A percentile compares a stretch with the other conserved stretches of the same genome.
Conservation (phyloP, 176 grass and related monocot genomes). For the Triticum turgidum region DNA sequence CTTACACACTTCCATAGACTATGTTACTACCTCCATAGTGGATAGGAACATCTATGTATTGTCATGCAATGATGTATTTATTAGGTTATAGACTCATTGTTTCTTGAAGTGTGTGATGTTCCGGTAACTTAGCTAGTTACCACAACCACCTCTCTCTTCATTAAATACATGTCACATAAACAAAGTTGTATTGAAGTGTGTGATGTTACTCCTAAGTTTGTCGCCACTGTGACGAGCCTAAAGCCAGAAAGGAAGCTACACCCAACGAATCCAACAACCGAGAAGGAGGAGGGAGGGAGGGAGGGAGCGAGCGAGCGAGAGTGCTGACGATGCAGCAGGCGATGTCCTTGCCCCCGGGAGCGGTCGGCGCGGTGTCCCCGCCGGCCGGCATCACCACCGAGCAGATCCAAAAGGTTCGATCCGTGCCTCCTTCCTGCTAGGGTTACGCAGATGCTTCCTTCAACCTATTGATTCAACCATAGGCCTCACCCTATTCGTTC, state of each 20-base stretch:
- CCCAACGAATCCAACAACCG: not conserved
- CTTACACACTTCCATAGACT: too few species aligned
- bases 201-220: too few species aligned
- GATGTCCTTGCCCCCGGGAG: slow-evolving; percentile 48
- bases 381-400: slow-evolving; percentile 78
- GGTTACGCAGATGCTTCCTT: slow-evolving; percentile 19
- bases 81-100: too few species aligned
- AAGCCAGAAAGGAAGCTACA: not conserved
- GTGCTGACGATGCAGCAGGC: slow-evolving; percentile 68
- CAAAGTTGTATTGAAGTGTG: too few species aligned
- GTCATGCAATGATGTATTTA: too few species aligned
- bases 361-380: slow-evolving; percentile 35
- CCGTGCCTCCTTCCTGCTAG: slow-evolving; percentile 10
- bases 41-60: too few species aligned
- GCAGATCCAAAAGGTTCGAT: slow-evolving; percentile 89
- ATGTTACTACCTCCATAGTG: too few species aligned
- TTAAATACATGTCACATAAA: too few species aligned
- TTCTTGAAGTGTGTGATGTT: too few species aligned
- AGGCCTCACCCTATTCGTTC: not conserved
- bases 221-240: too few species aligned
- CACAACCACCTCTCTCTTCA: too few species aligned
- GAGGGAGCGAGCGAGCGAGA: not conserved
- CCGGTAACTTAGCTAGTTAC: too few species aligned
- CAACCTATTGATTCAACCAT: not conserved
- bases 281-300: not conserved